Evolutionary conservation across 352 stramenopile genomes (phyloP).

Genomic region (Phytophthora sp.): DNA sequence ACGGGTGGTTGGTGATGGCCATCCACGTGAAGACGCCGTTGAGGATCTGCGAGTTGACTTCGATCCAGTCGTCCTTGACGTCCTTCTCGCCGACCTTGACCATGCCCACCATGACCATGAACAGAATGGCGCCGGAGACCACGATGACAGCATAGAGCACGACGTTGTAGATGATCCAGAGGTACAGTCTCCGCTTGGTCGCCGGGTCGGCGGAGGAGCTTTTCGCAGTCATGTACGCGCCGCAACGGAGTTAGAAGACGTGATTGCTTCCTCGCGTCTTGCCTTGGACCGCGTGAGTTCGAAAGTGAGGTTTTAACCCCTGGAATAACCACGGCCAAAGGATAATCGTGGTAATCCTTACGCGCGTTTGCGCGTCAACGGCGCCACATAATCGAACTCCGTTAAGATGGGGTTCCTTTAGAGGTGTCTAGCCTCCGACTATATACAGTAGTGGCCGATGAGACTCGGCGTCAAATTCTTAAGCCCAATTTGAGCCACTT

Average conservation of each 20-base stretch:
- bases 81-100: constrained; percentile 32
- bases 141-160: constrained; percentile 35
- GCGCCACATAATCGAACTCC: constrained; percentile 18
- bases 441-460: too few species aligned
- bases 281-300: constrained; percentile 4
- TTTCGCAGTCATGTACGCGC: not conserved
- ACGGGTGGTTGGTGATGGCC: constrained; percentile 45
- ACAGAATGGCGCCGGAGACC: constrained; percentile 39
- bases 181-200: constrained; percentile 23
- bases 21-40: constrained; percentile 51
- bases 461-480: constrained; percentile 7
- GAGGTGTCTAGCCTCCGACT: too few species aligned
- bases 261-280: not conserved
- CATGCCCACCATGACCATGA: constrained; percentile 49
- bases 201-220: not conserved
- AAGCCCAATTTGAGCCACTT: not conserved
- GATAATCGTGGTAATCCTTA: constrained; percentile 17
- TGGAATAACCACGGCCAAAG: not conserved
- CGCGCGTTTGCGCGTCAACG: constrained; percentile 3
- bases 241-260: constrained; percentile 9
- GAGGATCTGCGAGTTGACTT: constrained; percentile 55
- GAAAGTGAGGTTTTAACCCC: constrained; percentile 15
- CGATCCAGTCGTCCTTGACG: constrained; percentile 47
- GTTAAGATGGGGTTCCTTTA: constrained; percentile 12
- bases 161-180: constrained; percentile 44